These are phyloP conservation scores for Globisporangium abappressorium DNA, from an alignment of 352 stramenopile genomes.

Conservation along the genomic window DNA sequence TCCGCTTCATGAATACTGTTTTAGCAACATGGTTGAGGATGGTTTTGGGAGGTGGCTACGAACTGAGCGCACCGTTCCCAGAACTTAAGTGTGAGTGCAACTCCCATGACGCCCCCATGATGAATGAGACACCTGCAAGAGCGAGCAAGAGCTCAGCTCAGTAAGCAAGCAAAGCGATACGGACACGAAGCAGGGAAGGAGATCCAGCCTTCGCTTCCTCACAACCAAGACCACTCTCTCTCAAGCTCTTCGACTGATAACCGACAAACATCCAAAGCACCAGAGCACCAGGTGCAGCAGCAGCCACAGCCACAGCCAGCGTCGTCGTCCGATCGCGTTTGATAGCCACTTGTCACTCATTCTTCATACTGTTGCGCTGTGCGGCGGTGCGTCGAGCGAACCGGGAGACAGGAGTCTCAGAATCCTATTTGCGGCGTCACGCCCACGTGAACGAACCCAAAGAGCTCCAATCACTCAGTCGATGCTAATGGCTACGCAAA, in stretches of 20 bases:
- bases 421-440: conserved; percentile 11
- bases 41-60: background rate
- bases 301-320: too few species aligned
- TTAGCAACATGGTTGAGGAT: background rate
- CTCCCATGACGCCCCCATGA: background rate
- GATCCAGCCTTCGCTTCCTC: background rate
- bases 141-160: background rate
- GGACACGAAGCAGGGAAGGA: background rate
- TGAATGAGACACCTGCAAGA: background rate
- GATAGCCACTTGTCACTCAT: background rate
- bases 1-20: background rate
- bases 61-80: background rate
- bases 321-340: background rate
- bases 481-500: conserved; percentile 14
- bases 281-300: background rate
- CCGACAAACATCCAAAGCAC: background rate
- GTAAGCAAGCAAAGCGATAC: background rate
- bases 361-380: background rate
- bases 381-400: background rate
- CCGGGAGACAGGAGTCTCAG: background rate
- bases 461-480: background rate
- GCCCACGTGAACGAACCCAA: background rate
- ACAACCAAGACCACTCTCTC: background rate
- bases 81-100: background rate
- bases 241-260: background rate